Evolutionary conservation across 2,329 filamentous ascomycete species (phyloP), one percentile per base, ranked within the genome.

Genomic region (Colletotrichum ledebouriae): DNA sequence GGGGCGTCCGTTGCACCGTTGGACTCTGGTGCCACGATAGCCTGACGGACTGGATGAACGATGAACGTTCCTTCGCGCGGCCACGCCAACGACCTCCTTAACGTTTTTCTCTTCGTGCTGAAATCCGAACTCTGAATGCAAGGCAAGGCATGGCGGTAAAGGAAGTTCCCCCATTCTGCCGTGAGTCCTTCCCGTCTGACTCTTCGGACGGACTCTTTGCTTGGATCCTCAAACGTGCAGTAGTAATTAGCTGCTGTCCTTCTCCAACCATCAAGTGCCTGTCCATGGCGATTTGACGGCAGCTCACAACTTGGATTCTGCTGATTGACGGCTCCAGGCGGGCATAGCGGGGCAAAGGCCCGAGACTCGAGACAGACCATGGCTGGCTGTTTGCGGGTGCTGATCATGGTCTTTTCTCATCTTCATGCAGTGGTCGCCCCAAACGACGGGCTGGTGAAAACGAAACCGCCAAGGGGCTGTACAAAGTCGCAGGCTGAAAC

Each of bases 21-120:
- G 29, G 39, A 25, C 49, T 22, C 15, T 60, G 61, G 55, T 65
- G 65, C 61, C 55, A 65, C 41, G 49, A 49, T 50, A 37, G 29
- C 55, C 25, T 68, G 65, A 59, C 61, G 59, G 61, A 59, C 61
- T 59, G 65, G 65, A 68, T 60, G 65, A 65, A 60, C 61, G 65
- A 68, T 60, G 65, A 65, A 60, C 61, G 61, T 56, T 60, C 61
- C 55, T 59, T 65, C 61, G 41, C 61, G 59, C 47, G 65, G 65
- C 49, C 55, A 53, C 41, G 52, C 59, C 53, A 46, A 52, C 34
- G 9, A 22, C 29, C 29, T 12, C 53, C 22, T 22, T 4, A 4
- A 22, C 25, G 25, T 25, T 25, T 25, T 25, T 6, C 29, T 41
- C 46, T 44, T 53, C 63, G 57, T 56, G 22, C 41, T 60, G 20